Percentiles rank a stretch among this genome's conserved stretches.
phyloP scores from a whole-genome alignment of 169 alveolate genomes.

The Amoebophrya sp. region DNA sequence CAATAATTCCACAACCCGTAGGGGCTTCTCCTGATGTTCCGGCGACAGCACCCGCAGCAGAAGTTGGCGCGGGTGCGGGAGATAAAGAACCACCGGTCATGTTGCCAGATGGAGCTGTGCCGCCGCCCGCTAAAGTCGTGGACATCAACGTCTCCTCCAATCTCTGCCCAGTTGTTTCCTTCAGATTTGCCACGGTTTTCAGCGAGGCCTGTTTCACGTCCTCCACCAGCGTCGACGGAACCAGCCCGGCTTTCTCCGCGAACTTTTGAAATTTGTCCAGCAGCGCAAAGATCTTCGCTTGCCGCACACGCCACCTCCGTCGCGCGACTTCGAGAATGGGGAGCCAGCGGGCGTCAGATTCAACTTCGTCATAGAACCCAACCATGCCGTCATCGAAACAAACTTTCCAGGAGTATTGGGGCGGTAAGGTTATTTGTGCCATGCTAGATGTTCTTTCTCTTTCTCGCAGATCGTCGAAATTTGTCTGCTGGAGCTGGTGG shows the following conservation, averaged over 20 bases:
- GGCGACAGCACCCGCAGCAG: too few relatives aligned
- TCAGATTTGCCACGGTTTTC: neutral
- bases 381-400: neutral
- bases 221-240: neutral
- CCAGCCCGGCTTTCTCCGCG: neutral
- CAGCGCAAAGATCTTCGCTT: neutral
- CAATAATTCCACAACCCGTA: too few relatives aligned
- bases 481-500: neutral
- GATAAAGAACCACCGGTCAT: too few relatives aligned
- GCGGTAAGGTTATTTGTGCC: neutral
- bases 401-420: neutral
- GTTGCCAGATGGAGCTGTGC: too few relatives aligned
- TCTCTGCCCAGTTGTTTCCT: neutral
- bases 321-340: neutral
- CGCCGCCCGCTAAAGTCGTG: too few relatives aligned
- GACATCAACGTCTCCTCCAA: too few relatives aligned
- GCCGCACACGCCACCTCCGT: neutral
- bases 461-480: neutral
- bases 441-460: neutral
- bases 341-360: neutral
- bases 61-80: too few relatives aligned
- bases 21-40: too few relatives aligned
- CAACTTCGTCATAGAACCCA: neutral
- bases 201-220: neutral
- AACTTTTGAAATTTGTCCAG: neutral